Evolutionary conservation across 345 rosid genomes (phyloP).

Genomic region (Corchorus olitorius): DNA sequence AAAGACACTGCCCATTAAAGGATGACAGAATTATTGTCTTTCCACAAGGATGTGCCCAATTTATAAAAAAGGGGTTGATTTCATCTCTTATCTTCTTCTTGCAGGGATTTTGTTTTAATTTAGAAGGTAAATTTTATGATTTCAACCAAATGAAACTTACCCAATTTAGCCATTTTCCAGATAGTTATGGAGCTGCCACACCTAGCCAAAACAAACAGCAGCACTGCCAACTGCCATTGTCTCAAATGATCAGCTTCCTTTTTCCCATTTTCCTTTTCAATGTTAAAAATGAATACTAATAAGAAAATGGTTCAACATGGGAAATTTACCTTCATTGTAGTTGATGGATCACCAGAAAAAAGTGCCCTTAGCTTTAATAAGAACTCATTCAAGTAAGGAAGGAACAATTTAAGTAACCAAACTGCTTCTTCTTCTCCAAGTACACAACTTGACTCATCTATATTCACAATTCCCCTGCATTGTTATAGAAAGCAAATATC

Average conservation of each 20-base stretch:
- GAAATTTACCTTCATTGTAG: constrained; percentile 78
- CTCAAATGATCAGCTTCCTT: constrained; percentile 29
- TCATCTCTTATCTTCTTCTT: no score
- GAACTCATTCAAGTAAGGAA: constrained; percentile 84
- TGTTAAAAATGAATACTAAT: not conserved
- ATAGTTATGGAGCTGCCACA: constrained; percentile 83
- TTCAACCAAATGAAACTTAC: constrained; percentile 34
- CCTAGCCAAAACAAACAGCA: constrained; percentile 78
- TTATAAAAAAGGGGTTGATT: not conserved
- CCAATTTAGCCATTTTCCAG: constrained; percentile 87
- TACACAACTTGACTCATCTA: constrained; percentile 49
- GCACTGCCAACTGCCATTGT: constrained; percentile 79
- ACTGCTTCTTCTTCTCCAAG: constrained; percentile 81
- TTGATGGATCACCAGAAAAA: constrained; percentile 87
- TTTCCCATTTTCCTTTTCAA: not conserved
- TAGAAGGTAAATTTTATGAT: not conserved
- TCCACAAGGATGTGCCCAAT: not conserved
- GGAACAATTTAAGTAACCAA: constrained; percentile 59
- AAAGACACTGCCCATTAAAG: not conserved
- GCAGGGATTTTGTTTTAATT: not conserved
- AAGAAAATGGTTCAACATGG: not conserved
- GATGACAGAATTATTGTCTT: not conserved
- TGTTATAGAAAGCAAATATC: not conserved
- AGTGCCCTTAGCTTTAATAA: constrained; percentile 67
- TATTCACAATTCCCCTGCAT: constrained; percentile 50